Base-by-base conservation (phyloP, 345 rosid genomes). In the Citrus sp. region DNA sequence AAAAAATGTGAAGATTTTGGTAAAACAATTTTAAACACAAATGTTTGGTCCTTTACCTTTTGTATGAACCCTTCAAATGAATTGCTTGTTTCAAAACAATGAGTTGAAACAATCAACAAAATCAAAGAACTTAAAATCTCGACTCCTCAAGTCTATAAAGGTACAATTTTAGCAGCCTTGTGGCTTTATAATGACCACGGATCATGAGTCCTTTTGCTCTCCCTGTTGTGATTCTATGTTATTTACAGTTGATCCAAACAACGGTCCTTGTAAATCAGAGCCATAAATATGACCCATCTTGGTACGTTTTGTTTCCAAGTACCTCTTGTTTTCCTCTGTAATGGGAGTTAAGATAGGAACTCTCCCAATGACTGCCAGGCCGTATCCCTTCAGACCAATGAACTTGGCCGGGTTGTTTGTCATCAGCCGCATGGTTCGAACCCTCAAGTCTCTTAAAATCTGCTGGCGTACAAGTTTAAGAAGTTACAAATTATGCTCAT, bases 341-440 rank as follows among this genome's bases (percentile, higher is more conserved):
- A 92, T 85, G 49, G 93, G 85, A 37, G 98, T 95, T 88, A 93
- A 83, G 40, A 93, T 86, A 6, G 98, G 95, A 64, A 93, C 94
- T 77, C 98, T 79, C 13, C 94, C 94, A 5, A 92, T 82, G n/a
- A 90, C 97, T 4, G 98, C 95, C 68, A 92, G 83, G 35, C 97
- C 97, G 9, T 91, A 91, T 42, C 97, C 97, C 76, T 88, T 94
- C 84, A 92, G 83, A 4, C 98, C 98, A 0, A 85, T 84, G 88
- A 93, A 94, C 87, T 94, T 94, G 27, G 98, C 93, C 0, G 98
- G 98, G 58, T 94, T 94, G 86, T 93, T 94, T 1, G 98, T 94
- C 97, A 94, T 93, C 76, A 93, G 88, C 21, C 93, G 81, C 98
- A 94, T 92, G 1, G 98, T 92, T 77, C 86, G 82, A 46, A 92